Evolutionary conservation across 345 rosid genomes (phyloP).

Genomic region (Brassica cretica): DNA sequence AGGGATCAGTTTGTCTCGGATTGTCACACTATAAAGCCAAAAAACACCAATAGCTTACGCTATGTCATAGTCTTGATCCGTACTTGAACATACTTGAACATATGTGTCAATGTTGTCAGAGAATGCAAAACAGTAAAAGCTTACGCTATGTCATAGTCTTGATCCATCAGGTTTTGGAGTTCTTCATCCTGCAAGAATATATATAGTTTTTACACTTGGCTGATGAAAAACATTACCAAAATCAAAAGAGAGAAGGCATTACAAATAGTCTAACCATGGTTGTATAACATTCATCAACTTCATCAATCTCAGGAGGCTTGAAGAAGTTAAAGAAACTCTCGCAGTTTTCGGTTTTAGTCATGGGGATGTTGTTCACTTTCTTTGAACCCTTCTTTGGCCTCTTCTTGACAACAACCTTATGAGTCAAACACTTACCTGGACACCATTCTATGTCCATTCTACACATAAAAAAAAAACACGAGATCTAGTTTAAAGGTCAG

Average conservation of each 20-base stretch:
- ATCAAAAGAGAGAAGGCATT: neutral
- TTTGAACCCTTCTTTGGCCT: slow-evolving; percentile 86
- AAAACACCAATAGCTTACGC: too few species aligned
- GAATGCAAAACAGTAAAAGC: slow-evolving; percentile 21
- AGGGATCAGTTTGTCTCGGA: slow-evolving; percentile 82
- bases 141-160: slow-evolving; percentile 92
- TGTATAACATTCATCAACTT: slow-evolving; percentile 56
- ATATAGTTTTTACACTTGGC: neutral
- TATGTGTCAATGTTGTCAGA: neutral
- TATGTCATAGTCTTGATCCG: too few species aligned
- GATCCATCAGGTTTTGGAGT: slow-evolving; percentile 84
- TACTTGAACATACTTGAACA: neutral
- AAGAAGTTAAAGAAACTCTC: slow-evolving; percentile 96
- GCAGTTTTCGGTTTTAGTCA: slow-evolving; percentile 80
- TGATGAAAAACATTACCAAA: slow-evolving; percentile 1
- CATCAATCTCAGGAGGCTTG: slow-evolving; percentile 82
- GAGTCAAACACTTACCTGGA: slow-evolving; percentile 90
- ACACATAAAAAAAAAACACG: slow-evolving; percentile 10
- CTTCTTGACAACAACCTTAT: slow-evolving; percentile 69
- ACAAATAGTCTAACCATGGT: slow-evolving; percentile 4
- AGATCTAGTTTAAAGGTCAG: neutral
- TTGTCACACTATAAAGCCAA: slow-evolving; percentile 61
- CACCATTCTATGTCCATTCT: slow-evolving; percentile 91
- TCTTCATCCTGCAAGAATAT: slow-evolving; percentile 53
- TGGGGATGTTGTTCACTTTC: slow-evolving; percentile 62